Evolutionary conservation across 2,329 filamentous ascomycete genomes (phyloP), one percentile per base, ranked within the genome.

Genomic region (Aspergillus brasiliensis): DNA sequence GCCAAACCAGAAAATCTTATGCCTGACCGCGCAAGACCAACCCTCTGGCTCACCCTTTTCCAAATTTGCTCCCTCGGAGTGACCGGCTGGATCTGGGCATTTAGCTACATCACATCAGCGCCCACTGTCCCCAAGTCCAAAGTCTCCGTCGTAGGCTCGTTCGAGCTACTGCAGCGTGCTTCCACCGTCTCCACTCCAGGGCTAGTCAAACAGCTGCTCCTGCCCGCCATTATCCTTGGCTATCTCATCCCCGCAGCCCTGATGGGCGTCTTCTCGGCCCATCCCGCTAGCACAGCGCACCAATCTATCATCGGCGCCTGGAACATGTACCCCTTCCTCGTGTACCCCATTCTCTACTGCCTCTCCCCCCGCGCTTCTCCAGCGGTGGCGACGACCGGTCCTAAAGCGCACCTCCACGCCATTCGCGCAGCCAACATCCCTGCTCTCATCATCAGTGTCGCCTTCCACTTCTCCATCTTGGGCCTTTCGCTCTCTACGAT

Each of bases 11-110:
- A n/a, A n/a, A n/a, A n/a, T n/a, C n/a, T n/a, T n/a, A n/a, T n/a
- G n/a, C n/a, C n/a, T n/a, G n/a, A n/a, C n/a, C n/a, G n/a, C n/a
- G n/a, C n/a, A n/a, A 52, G 38, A 15, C 27, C 48, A 2, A 58
- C 38, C 3, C 48, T 58, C 15, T 58, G 47, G 56, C 37, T 58
- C 3, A 19, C 46, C 11, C 48, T 58, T 10, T 58, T 58, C 37
- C 56, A 58, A 34, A 2, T 46, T 15, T 17, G 37, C 7, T 5
- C 56, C 15, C 7, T 58, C 17, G 48, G 37, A 8, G 11, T 37
- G 8, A 58, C 56, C 13, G 38, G 47, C n/a, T 23, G n/a, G 2
- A 21, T 58, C 15, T 58, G 56, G 37, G 48, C 48, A 8, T n/a
- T 53, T 3, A 13, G 8, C 11, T 53, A 38, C 7, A 17, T 40